phyloP scores from a whole-genome alignment of 2,329 filamentous ascomycete genomes.

The Cladosporium sp. region DNA sequence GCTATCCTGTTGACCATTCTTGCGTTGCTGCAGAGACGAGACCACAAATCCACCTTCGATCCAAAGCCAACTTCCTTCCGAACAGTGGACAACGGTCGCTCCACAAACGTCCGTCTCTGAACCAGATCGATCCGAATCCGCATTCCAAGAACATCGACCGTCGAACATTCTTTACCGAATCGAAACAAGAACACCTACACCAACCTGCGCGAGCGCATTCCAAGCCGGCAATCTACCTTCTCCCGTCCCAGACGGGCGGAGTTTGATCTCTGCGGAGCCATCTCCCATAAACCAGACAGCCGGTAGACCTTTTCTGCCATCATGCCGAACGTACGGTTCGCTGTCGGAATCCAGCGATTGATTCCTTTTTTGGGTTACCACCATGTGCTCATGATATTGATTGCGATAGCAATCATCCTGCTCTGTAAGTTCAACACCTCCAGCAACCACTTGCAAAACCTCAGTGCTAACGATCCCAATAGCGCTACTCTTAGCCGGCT shows the following conservation, averaged over 20 bases:
- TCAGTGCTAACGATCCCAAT: slow-evolving; percentile 19
- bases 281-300: slow-evolving; percentile 29
- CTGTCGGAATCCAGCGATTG: slow-evolving; percentile 55
- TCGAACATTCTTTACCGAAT: slow-evolving; percentile 15
- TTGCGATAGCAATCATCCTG: slow-evolving; percentile 89
- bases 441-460: not conserved
- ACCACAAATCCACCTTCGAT: not conserved
- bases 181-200: slow-evolving; percentile 9
- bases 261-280: slow-evolving; percentile 2
- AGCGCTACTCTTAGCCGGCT: slow-evolving; percentile 92
- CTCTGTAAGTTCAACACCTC: slow-evolving; percentile 67
- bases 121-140: slow-evolving; percentile 3
- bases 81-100: slow-evolving; percentile 12
- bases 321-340: slow-evolving; percentile 53
- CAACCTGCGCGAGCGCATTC: slow-evolving; percentile 15
- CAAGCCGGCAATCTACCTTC: slow-evolving; percentile 7
- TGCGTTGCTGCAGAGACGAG: slow-evolving; percentile 14
- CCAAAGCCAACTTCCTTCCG: slow-evolving; percentile 7
- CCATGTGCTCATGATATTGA: slow-evolving; percentile 96
- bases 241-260: slow-evolving; percentile 21
- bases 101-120: slow-evolving; percentile 17
- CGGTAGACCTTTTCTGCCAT: slow-evolving; percentile 39
- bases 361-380: slow-evolving; percentile 67
- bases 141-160: slow-evolving; percentile 14
- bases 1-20: slow-evolving; percentile 9